Evolutionary conservation across 768 basidiomycete genomes (phyloP).

Genomic region (Phallus indusiatus): DNA sequence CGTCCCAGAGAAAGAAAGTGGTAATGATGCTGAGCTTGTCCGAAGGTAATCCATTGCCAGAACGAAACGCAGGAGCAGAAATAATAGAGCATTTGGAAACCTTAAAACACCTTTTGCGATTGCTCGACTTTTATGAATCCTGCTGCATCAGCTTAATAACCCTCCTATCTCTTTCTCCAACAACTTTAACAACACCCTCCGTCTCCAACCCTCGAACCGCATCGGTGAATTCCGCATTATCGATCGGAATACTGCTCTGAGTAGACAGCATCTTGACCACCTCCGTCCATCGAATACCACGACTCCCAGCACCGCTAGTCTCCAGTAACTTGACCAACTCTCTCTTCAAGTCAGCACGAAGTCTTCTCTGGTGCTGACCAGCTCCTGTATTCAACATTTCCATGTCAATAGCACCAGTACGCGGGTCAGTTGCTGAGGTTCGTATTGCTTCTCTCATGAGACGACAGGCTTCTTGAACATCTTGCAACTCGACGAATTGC

Average conservation of each 20-base stretch:
- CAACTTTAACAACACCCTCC: conserved; percentile 78
- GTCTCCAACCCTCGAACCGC: conserved; percentile 70
- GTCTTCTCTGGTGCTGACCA: conserved; percentile 72
- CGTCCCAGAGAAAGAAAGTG: too few relatives aligned
- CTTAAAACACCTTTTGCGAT: background rate
- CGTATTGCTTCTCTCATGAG: conserved; percentile 95
- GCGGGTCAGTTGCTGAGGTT: conserved; percentile 90
- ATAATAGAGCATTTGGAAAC: background rate
- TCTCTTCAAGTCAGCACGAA: conserved; percentile 83
- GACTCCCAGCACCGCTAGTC: conserved; percentile 30
- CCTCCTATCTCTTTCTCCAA: conserved; percentile 80
- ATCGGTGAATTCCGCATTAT: conserved; percentile 70
- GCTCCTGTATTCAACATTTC: conserved; percentile 92
- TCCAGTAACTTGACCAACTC: conserved; percentile 67
- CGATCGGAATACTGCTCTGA: conserved; percentile 80
- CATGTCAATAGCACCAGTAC: conserved; percentile 96
- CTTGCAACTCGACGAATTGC: conserved; percentile 71
- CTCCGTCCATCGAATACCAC: conserved; percentile 75
- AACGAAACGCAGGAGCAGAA: too few relatives aligned
- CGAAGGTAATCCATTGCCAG: too few relatives aligned
- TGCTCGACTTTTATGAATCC: background rate
- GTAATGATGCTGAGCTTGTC: too few relatives aligned
- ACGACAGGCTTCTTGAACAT: conserved; percentile 87
- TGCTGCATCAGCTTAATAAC: conserved; percentile 53
- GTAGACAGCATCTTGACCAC: conserved; percentile 68